Conservation (phyloP, 1,284 basidiomycete species). For the Blastosporella zonata region DNA sequence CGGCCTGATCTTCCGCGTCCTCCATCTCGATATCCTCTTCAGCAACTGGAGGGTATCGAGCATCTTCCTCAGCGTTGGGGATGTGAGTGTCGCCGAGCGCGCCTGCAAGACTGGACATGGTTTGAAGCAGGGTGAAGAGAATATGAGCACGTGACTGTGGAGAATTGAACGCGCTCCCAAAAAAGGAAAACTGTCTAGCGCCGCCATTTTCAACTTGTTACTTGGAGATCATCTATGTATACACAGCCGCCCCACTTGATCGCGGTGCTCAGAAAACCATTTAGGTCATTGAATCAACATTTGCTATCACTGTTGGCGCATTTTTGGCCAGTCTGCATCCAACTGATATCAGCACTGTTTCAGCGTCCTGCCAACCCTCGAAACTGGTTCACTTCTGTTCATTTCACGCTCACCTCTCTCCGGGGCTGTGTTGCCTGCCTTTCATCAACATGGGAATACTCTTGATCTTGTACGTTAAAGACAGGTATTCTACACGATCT, state of each 20-base stretch:
- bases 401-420: slow-evolving; percentile 2
- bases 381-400: slow-evolving; percentile 11
- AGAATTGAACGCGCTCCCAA: slow-evolving; percentile 1
- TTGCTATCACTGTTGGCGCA: slow-evolving; percentile 16
- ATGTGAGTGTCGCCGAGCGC: slow-evolving; percentile 35
- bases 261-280: slow-evolving; percentile 1
- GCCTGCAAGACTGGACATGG: slow-evolving; percentile 41
- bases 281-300: slow-evolving; percentile 8
- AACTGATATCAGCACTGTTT: slow-evolving; percentile 19
- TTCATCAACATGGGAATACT: slow-evolving; percentile 12
- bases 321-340: slow-evolving; percentile 3
- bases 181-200: slow-evolving; percentile 7
- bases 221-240: not conserved
- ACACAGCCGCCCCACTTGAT: slow-evolving; percentile 11
- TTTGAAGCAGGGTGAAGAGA: not conserved
- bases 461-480: slow-evolving; percentile 8
- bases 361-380: slow-evolving; percentile 21
- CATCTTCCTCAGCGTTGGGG: slow-evolving; percentile 15
- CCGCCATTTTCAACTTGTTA: slow-evolving; percentile 4
- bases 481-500: slow-evolving; percentile 8
- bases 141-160: slow-evolving; percentile 12
- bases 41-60: slow-evolving; percentile 14
- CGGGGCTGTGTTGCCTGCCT: slow-evolving; percentile 16
- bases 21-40: slow-evolving; percentile 45
- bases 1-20: slow-evolving; percentile 27